Evolutionary conservation across 2,329 filamentous ascomycete species (phyloP), one percentile per base, ranked within the genome.

Genomic region (Botrytis cinerea): DNA sequence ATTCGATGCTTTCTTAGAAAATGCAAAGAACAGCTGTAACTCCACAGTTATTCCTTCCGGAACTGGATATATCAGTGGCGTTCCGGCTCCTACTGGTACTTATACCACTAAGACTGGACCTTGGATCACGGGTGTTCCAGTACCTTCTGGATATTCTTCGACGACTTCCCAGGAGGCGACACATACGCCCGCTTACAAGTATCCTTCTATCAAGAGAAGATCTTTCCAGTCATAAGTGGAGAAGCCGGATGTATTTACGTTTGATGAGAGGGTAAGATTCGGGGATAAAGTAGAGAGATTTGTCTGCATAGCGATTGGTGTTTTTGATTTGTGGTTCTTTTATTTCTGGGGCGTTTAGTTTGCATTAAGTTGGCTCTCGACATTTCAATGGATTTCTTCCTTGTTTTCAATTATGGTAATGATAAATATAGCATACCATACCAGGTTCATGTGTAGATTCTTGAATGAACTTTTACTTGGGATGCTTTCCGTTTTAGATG

Each of bases 1-100:
- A 22, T 72, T 72, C 7, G 32, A 68, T 57, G 22, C 28, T 20
- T 72, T 60, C 51, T 60, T 68, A 16, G 70, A 54, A 10, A 46
- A 28, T 7, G 70, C 62, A 4, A 67, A 60, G 40, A 59, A n/a
- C 0, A 67, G 60, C 4, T 48, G 70, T 25, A 72, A 67, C 22
- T 7, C 4, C n/a, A 59, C 59, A 28, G 57, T 59, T 1, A 3
- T 20, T 43, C 10, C 70, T 12, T 28, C 18, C 10, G 70, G n/a
- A 25, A 59, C 48, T 46, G 61, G 61, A 28, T 43, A 8, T 20
- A 35, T 35, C 40, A 45, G 20, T 1, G 35, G 45, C 9, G 32
- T 22, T 4, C 22, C 35, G 9, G 28, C 45, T 59, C 67, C 67
- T 1, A 62, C 69, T 62, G 43, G 6, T 38, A 7, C n/a, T 35